Evolutionary conservation across 371 early-diverging fungal genomes (phyloP), one percentile per base, ranked within the genome.

Genomic region (Mortierella sp.): DNA sequence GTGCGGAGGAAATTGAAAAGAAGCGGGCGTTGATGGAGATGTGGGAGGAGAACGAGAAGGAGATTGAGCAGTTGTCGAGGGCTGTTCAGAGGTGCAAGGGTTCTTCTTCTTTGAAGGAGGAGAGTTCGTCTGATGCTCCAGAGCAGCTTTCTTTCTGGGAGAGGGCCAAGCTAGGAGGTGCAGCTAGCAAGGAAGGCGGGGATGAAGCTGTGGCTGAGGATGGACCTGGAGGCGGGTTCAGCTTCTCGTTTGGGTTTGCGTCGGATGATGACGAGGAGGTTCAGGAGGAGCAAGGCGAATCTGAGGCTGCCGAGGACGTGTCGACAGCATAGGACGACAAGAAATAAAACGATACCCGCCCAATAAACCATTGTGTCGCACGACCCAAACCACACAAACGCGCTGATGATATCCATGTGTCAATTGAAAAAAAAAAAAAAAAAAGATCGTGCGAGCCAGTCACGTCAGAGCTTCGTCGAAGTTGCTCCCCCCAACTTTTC

Each of bases 91-190:
- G 71, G 40, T 74, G 70, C 31, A 64, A 48, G 40, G 61, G 70
- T 6, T 40, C 29, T 1, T 39, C 45, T 16, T 45, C n/a, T n/a
- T n/a, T n/a, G n/a, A n/a, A 41, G 22, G 45, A 61, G 4, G 41
- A 37, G 26, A 31, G 5, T 13, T n/a, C 45, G 45, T 61, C 37
- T 37, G 53, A 31, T 14, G 63, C 11, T 19, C 64, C 73, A 9
- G 58, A 50, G 39, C 70, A 64, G 41, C 73, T 82, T 39, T 77
- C 83, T 22, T 82, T 82, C 55, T 82, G 83, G 83, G 83, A 82
- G 52, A 68, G 71, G 47, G 83, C 78, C 48, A 82, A 82, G 73
- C 70, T 74, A 6, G 78, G 83, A 37, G 39, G 55, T 4, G 34
- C 34, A 24, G 39, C 9, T 44, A 14, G 4, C 16, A 39, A 44